Conservation (phyloP, 768 basidiomycete genomes). For the Tylopilus balloui region DNA sequence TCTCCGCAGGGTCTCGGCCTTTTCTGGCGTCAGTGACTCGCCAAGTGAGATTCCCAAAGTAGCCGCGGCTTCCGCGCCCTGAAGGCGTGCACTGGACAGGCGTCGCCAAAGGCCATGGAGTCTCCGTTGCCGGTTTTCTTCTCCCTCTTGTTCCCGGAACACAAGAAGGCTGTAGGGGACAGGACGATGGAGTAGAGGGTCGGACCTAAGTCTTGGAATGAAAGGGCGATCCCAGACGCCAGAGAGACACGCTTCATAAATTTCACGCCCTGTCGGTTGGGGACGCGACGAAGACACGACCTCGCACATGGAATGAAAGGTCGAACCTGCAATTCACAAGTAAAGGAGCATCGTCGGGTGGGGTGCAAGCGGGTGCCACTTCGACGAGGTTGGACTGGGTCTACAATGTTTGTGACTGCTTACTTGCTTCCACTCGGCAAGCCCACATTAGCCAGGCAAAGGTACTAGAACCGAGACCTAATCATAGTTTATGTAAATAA, state of each 20-base stretch:
- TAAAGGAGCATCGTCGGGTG: slow-evolving; percentile 30
- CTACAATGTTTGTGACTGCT: slow-evolving; percentile 32
- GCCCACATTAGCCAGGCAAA: slow-evolving; percentile 7
- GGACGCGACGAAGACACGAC: slow-evolving; percentile 17
- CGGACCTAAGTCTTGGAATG: slow-evolving; percentile 58
- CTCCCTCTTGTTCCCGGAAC: slow-evolving; percentile 62
- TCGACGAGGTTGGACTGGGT: slow-evolving; percentile 18
- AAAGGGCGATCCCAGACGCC: slow-evolving; percentile 51
- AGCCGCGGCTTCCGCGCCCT: slow-evolving; percentile 23
- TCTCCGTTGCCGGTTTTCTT: slow-evolving; percentile 54
- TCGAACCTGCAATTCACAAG: slow-evolving; percentile 14
- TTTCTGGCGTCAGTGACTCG: slow-evolving; percentile 41
- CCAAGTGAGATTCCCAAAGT: slow-evolving; percentile 12
- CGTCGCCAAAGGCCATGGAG: slow-evolving; percentile 62
- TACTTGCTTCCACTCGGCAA: slow-evolving; percentile 25
- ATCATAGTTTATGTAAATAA: slow-evolving; percentile 32
- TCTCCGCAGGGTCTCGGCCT: slow-evolving; percentile 58
- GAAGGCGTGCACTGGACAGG: slow-evolving; percentile 37
- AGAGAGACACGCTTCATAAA: slow-evolving; percentile 49
- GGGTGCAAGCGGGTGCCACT: slow-evolving; percentile 2
- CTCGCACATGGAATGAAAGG: slow-evolving; percentile 26
- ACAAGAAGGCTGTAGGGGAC: slow-evolving; percentile 52
- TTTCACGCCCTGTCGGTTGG: slow-evolving; percentile 42
- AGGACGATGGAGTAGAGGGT: slow-evolving; percentile 39
- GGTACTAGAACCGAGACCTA: slow-evolving; percentile 3